These are phyloP conservation scores for Emericellopsis atlantica DNA, from an alignment of 2,329 filamentous ascomycete species.

Conservation along the genomic window DNA sequence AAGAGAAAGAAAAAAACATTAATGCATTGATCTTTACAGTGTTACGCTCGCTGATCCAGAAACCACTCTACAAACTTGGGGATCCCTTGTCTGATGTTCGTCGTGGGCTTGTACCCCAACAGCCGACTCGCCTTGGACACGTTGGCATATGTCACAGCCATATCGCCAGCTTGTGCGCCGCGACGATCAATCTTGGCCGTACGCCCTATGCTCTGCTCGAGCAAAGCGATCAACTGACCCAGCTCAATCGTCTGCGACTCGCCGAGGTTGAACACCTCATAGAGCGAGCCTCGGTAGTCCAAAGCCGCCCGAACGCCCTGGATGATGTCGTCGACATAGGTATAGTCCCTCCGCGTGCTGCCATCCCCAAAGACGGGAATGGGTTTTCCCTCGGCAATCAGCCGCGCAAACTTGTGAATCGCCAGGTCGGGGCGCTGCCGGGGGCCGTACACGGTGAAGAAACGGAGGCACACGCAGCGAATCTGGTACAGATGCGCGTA, in stretches of 20 bases:
- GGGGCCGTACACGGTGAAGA: conserved; percentile 13
- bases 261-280: conserved; percentile 11
- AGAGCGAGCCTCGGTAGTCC: conserved; percentile 6
- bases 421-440: conserved; percentile 12
- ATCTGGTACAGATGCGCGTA: conserved; percentile 16
- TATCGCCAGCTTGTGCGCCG: conserved; percentile 9
- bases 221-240: conserved; percentile 6
- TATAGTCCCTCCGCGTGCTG: conserved; percentile 10
- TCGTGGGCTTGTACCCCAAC: conserved; percentile 8
- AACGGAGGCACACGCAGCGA: conserved; percentile 10
- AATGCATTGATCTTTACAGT: too few species aligned
- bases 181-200: conserved; percentile 8
- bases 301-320: conserved; percentile 10
- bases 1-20: too few species aligned
- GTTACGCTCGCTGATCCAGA: conserved; percentile 2
- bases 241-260: conserved; percentile 10
- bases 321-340: conserved; percentile 11
- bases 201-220: conserved; percentile 8
- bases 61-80: conserved; percentile 10
- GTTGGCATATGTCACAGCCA: conserved; percentile 10
- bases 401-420: conserved; percentile 10
- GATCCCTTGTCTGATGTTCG: conserved; percentile 8
- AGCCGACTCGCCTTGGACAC: conserved; percentile 8
- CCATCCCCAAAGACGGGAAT: conserved; percentile 12
- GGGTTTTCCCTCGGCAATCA: conserved; percentile 9